Conservation (phyloP, 2,329 filamentous ascomycete species). For the Dissoconium aciculare region DNA sequence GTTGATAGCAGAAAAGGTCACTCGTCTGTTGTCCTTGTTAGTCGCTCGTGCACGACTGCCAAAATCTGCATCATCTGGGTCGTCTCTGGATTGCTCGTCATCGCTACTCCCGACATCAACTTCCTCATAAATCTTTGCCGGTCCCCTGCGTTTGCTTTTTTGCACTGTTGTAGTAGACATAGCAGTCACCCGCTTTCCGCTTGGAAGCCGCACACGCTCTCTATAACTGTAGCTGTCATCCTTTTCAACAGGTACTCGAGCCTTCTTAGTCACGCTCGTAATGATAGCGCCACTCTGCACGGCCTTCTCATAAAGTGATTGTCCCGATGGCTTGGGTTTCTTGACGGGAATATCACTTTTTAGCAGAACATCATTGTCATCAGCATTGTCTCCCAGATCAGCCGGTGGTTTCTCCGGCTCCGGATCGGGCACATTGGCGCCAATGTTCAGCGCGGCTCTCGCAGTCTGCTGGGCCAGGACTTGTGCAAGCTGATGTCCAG, state of each 20-base stretch:
- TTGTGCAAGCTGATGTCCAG: conserved; percentile 24
- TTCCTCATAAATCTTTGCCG: conserved; percentile 29
- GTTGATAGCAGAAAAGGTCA: conserved; percentile 8
- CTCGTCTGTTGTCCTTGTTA: conserved; percentile 7
- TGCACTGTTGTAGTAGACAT: conserved; percentile 8
- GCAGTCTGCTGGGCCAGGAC: conserved; percentile 22
- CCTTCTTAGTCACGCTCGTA: conserved; percentile 20
- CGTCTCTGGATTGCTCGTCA: conserved; percentile 24
- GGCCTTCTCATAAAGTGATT: conserved; percentile 26
- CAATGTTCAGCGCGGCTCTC: conserved; percentile 13
- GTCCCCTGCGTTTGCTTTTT: conserved; percentile 9
- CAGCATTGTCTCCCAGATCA: conserved; percentile 15
- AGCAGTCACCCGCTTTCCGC: conserved; percentile 14
- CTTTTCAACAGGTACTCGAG: conserved; percentile 20
- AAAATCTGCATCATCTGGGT: conserved; percentile 3
- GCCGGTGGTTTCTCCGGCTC: no score
- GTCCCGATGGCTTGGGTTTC: conserved; percentile 22
- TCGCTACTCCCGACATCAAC: conserved; percentile 33
- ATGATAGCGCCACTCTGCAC: conserved; percentile 16
- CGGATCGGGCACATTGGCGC: conserved; percentile 11
- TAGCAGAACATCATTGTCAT: conserved; percentile 14
- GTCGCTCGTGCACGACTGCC: no score
- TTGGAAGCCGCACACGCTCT: conserved; percentile 20
- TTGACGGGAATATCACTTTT: conserved; percentile 22
- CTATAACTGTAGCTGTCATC: conserved; percentile 20